Evolutionary conservation across 306 rosid genomes (phyloP), one percentile per base, ranked within the genome.

Genomic region (Medicago ruthenica): DNA sequence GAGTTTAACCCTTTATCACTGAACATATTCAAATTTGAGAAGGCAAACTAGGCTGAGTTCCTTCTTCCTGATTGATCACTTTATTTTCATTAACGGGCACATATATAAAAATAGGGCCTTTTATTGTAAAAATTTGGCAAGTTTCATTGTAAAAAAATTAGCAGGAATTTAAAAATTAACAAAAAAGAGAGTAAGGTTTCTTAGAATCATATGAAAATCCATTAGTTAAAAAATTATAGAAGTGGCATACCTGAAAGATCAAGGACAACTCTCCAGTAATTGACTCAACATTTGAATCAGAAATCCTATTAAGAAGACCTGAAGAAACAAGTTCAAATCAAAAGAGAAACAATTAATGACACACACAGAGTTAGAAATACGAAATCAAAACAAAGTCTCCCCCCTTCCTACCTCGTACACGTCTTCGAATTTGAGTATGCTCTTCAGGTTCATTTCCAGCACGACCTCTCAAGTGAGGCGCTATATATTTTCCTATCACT

Each of bases 231-330:
- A 53, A 18, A 24, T 50, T 4, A n/a, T 47, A 72, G 44, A 53
- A 53, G 51, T 67, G 8, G 21, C 68, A 70, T 74, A 84, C 91
- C 79, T 80, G 90, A 79, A 89, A 80, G 37, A 88, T 75, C 51
- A 27, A 63, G 41, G 93, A 91, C 77, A 88, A 75, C 12, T 91
- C 97, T 71, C 88, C 91, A 0, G 93, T 89, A 31, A 86, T 68
- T 74, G 97, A 89, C 81, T 89, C 97, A 21, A 91, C 87, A 18
- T 91, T 88, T 6, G 93, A 86, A 83, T 89, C 97, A 55, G 91
- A 83, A 57, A 89, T 67, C 76, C 87, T 85, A 77, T 89, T 91
- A 71, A 91, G 85, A 80, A 88, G 93, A 14, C 97, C 88, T 87
- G 85, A 63, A 71, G 76, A 67, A 72, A 71, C 78, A 76, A 65